Conservation (phyloP, 1,284 basidiomycete genomes). For the Retiboletus fuscus region DNA sequence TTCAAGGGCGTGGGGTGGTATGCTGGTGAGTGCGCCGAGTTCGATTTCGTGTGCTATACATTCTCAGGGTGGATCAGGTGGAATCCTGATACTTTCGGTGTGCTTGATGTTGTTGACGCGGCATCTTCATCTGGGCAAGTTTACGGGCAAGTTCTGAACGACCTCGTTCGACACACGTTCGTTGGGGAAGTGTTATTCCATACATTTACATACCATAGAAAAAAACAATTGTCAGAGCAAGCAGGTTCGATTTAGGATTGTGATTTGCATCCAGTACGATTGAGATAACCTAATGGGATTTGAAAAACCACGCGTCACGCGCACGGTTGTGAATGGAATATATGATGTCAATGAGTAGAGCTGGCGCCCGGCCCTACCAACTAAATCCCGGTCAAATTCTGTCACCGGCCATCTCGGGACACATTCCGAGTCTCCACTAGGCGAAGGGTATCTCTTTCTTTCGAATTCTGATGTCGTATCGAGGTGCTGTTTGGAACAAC, state of each 20-base stretch:
- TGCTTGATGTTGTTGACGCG: constrained; percentile 43
- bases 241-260: neutral
- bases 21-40: constrained; percentile 53
- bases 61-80: constrained; percentile 35
- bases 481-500: too few relatives aligned
- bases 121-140: constrained; percentile 43
- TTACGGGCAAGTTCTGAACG: constrained; percentile 46
- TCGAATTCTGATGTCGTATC: too few relatives aligned
- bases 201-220: neutral
- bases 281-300: too few relatives aligned
- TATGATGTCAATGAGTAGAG: too few relatives aligned
- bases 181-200: neutral
- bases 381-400: too few relatives aligned
- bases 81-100: constrained; percentile 45
- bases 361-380: too few relatives aligned
- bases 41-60: constrained; percentile 46
- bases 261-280: too few relatives aligned
- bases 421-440: too few relatives aligned
- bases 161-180: neutral
- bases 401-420: too few relatives aligned
- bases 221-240: neutral
- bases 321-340: too few relatives aligned
- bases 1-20: constrained; percentile 59
- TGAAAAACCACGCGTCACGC: too few relatives aligned
- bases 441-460: too few relatives aligned